Evolutionary conservation across 2,329 filamentous ascomycete species (phyloP), one percentile per base, ranked within the genome.

Genomic region (Penicillium sp.): DNA sequence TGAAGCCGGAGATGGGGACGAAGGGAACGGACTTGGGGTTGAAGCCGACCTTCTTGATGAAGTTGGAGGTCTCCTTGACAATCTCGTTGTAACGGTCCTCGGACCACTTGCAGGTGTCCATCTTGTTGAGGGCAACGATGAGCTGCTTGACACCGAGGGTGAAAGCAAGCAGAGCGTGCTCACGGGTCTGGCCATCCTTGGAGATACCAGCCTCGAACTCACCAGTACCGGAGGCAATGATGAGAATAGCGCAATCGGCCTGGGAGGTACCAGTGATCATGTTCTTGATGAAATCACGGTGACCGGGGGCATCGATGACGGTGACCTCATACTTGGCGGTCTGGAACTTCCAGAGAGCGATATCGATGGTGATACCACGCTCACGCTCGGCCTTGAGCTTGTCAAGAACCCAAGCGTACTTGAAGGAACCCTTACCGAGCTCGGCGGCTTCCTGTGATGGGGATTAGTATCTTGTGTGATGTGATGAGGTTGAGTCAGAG

Each of bases 231-330:
- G 94, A 92, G 75, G 93, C 94, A 83, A 99, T 99, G 85, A 99
- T 97, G 86, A 99, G 92, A 81, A 99, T 91, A 77, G 94, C 94
- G 84, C 94, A 97, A 79, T 99, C 94, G 74, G 94, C 94, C 90
- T 97, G 94, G 81, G 94, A 99, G 78, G 94, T 97, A 92, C 94
- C 94, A 89, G 94, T 97, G 82, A 99, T 99, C 94, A 99, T 99
- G 92, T 97, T 99, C 93, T 99, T 99, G 91, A 99, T 97, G 88
- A 97, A 99, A 79, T 99, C 94, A 94, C 94, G 93, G 84, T 99
- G 94, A 83, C 94, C 94, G 76, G 94, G 94, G 81, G 94, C 94
- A 77, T 99, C 90, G 83, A 95, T 97, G 85, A 97, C 92, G 75
- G 93, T 97, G 82, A 97, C 92, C 79, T 91, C 89, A 87, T 96